Base-by-base conservation (phyloP, 2,329 filamentous ascomycete genomes). In the Neofusicoccum laricinum region DNA sequence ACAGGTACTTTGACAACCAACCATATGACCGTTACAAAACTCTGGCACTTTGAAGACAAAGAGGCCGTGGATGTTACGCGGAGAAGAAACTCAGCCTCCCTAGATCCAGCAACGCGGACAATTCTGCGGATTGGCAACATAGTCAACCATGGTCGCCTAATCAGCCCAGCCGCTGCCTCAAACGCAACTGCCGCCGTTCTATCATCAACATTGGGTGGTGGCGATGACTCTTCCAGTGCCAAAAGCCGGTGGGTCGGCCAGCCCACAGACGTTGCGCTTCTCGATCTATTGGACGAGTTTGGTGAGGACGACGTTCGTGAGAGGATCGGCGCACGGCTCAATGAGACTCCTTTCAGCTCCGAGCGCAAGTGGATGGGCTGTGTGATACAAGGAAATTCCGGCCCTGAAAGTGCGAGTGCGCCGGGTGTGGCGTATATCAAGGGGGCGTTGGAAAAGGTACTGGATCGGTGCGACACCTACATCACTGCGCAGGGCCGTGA, bases 301-400 rank as follows among this genome's bases (percentile, higher is more conserved):
- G 90, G 90, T 66, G 94, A 97, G 76, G 91, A 96, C 68, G 95
- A 99, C 77, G 88, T 96, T 50, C 89, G 96, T 66, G 90, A 95
- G 51, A 89, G 91, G 10, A 87, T 97, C 62, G 93, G 93, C n/a
- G 84, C 86, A 36, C 90, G 94, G 55, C 86, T 90, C 36, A 88
- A 88, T 48, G 95, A 99, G 76, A 93, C 92, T 0, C 93, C 95
- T 0, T 99, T 99, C 77, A 98, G 94, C 75, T 99, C 95, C 0
- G 93, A 97, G 74, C 87, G 94, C 64, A 99, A 99, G 78, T 99
- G 94, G 94, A 99, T 99, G 96, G 96, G 96, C 38, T 93, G 97
- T 32, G 90, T 93, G 1, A 91, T 97, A 67, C 72, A 77, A 64
- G 77, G 79, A 36, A 78, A 75, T 64, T 72, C 79, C 48, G 81